These are phyloP conservation scores for Epichloe festucae DNA, from an alignment of 2,329 filamentous ascomycete species.

Conservation along the genomic window DNA sequence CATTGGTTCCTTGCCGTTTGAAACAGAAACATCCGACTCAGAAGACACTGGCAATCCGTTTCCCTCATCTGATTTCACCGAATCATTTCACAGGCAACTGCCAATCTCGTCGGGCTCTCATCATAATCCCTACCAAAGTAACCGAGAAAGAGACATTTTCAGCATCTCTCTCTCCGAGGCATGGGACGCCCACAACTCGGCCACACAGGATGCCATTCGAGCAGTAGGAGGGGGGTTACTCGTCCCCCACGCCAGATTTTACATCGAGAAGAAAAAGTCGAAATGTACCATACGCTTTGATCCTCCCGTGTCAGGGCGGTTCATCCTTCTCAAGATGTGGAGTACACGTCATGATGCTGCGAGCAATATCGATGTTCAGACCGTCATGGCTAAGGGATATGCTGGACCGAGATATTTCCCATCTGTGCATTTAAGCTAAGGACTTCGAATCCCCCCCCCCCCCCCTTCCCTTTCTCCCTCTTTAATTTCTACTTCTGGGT, in stretches of 20 bases:
- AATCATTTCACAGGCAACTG: constrained; percentile 12
- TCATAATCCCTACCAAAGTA: not conserved
- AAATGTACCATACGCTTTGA: constrained; percentile 81
- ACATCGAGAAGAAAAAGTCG: constrained; percentile 69
- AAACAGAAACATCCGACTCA: constrained; percentile 29
- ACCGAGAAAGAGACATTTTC: not conserved
- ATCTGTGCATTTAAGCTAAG: constrained; percentile 45
- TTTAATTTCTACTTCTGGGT: no score
- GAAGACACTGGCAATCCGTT: constrained; percentile 18
- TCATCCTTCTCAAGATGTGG: constrained; percentile 84
- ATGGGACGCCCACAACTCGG: constrained; percentile 35
- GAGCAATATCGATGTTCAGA: constrained; percentile 80
- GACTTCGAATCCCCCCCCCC: no score
- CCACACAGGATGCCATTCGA: constrained; percentile 43
- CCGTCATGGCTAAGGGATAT: constrained; percentile 70
- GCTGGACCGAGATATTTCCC: constrained; percentile 79
- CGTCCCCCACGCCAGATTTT: constrained; percentile 63
- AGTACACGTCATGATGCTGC: constrained; percentile 52
- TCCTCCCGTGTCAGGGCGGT: constrained; percentile 67
- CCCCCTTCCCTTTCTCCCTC: no score
- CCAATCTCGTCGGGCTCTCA: constrained; percentile 11
- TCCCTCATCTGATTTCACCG: constrained; percentile 14
- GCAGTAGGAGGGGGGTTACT: constrained; percentile 49
- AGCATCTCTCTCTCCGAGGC: constrained; percentile 20
- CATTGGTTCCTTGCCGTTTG: constrained; percentile 42